Conservation (phyloP, 2,329 filamentous ascomycete species). For the Thermoascus crustaceus region DNA sequence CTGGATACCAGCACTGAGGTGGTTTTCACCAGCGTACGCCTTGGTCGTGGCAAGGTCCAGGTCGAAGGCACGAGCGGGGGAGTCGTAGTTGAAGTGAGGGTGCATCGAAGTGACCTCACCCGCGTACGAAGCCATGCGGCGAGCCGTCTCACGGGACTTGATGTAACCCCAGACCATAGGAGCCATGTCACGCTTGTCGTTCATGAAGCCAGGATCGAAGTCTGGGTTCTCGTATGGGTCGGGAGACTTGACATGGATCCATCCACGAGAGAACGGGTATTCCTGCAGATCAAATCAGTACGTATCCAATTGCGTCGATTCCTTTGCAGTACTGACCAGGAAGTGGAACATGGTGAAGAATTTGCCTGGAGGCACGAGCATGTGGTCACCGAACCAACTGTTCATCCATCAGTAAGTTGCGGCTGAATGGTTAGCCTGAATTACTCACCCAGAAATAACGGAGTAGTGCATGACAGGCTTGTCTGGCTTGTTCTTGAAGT, state of each 20-base stretch:
- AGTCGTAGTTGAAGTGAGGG: slow-evolving; percentile 65
- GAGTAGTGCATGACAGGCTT: slow-evolving; percentile 84
- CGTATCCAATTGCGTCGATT: background rate
- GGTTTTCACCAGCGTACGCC: slow-evolving; percentile 63
- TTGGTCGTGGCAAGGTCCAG: slow-evolving; percentile 70
- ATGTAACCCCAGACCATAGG: slow-evolving; percentile 81
- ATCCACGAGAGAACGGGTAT: slow-evolving; percentile 68
- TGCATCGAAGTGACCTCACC: slow-evolving; percentile 62
- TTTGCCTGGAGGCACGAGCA: slow-evolving; percentile 62
- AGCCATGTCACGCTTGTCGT: slow-evolving; percentile 74
- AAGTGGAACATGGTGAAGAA: slow-evolving; percentile 83
- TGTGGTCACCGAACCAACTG: slow-evolving; percentile 41
- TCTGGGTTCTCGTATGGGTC: slow-evolving; percentile 67
- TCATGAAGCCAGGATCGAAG: slow-evolving; percentile 79
- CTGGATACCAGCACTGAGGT: slow-evolving; percentile 62
- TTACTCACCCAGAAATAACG: slow-evolving; percentile 55
- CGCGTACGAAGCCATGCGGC: slow-evolving; percentile 68
- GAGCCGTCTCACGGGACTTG: slow-evolving; percentile 71
- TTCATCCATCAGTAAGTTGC: background rate
- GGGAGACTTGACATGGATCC: slow-evolving; percentile 60
- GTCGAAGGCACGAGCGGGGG: slow-evolving; percentile 60
- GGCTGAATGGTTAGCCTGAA: no score
- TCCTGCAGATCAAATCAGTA: slow-evolving; percentile 30
- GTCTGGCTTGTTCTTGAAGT: slow-evolving; percentile 77
- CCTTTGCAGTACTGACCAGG: slow-evolving; percentile 35